phyloP scores from a whole-genome alignment of 805 yeast species.

The Metschnikowia cubensis region DNA sequence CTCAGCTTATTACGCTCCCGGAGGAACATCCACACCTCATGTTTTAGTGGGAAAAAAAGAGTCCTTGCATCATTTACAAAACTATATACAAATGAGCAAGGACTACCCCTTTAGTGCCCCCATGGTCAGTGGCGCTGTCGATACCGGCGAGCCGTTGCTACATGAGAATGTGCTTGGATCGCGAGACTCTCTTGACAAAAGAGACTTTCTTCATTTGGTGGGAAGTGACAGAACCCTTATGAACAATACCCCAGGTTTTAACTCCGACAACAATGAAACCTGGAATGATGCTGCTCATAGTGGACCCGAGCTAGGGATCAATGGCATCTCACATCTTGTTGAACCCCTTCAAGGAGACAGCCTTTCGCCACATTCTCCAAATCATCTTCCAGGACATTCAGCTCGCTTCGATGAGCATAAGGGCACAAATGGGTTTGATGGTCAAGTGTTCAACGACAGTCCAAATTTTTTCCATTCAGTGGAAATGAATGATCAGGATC shows the following conservation, averaged over 20 bases:
- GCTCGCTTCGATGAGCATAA: not conserved
- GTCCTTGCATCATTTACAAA: slow-evolving; percentile 50
- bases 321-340: not conserved
- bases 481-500: not conserved
- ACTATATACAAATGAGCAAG: slow-evolving; percentile 40
- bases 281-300: not conserved
- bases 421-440: slow-evolving; percentile 9
- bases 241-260: not conserved
- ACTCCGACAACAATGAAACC: not conserved
- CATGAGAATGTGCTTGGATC: not conserved
- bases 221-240: not conserved
- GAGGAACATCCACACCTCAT: slow-evolving; percentile 63
- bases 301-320: not conserved
- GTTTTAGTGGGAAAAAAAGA: slow-evolving; percentile 55
- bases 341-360: not conserved
- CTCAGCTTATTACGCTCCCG: slow-evolving; percentile 52
- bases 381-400: not conserved
- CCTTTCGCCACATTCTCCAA: not conserved
- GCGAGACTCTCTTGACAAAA: not conserved
- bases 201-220: slow-evolving; percentile 1
- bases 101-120: slow-evolving; percentile 4
- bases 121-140: not conserved
- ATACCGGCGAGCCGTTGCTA: not conserved
- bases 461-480: slow-evolving; percentile 19
- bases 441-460: slow-evolving; percentile 13